Evolutionary conservation across 768 basidiomycete genomes (phyloP).

Genomic region (Amanita inopinata): DNA sequence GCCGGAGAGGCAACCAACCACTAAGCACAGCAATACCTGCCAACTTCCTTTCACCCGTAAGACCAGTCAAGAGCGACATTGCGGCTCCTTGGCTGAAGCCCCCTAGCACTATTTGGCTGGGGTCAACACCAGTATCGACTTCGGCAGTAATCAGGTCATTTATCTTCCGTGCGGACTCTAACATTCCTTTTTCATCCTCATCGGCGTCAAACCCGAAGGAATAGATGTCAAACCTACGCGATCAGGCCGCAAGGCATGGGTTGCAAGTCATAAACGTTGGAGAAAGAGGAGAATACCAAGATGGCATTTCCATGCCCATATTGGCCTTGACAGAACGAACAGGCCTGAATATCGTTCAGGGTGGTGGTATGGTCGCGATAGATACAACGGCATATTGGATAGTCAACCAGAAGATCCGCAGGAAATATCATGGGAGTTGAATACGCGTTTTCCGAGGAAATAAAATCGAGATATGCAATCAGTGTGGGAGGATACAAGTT

Average conservation of each 20-base stretch:
- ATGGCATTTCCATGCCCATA: conserved; percentile 63
- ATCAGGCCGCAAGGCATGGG: conserved; percentile 7
- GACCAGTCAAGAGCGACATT: conserved; percentile 66
- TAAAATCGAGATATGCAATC: conserved; percentile 1
- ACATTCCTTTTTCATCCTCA: conserved; percentile 77
- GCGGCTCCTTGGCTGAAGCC: conserved; percentile 86
- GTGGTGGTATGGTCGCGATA: not conserved
- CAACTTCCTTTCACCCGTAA: conserved; percentile 57
- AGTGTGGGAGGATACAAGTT: conserved; percentile 1
- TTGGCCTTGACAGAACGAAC: conserved; percentile 64
- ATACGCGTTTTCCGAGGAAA: not conserved
- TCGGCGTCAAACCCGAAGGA: conserved; percentile 47
- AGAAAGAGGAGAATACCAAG: conserved; percentile 38
- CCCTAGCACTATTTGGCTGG: conserved; percentile 70
- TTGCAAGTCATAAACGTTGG: not conserved
- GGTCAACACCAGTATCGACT: conserved; percentile 57
- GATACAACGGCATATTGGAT: conserved; percentile 5
- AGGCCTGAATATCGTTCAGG: conserved; percentile 27
- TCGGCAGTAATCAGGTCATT: conserved; percentile 67
- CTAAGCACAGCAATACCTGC: conserved; percentile 68
- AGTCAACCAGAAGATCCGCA: too few relatives aligned
- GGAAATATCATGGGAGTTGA: conserved; percentile 2
- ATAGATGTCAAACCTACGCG: conserved; percentile 65
- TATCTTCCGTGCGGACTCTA: conserved; percentile 48
- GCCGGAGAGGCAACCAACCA: conserved; percentile 66